These are phyloP conservation scores for Phytophthora gonapodyides DNA, from an alignment of 352 stramenopile genomes.

Conservation along the genomic window DNA sequence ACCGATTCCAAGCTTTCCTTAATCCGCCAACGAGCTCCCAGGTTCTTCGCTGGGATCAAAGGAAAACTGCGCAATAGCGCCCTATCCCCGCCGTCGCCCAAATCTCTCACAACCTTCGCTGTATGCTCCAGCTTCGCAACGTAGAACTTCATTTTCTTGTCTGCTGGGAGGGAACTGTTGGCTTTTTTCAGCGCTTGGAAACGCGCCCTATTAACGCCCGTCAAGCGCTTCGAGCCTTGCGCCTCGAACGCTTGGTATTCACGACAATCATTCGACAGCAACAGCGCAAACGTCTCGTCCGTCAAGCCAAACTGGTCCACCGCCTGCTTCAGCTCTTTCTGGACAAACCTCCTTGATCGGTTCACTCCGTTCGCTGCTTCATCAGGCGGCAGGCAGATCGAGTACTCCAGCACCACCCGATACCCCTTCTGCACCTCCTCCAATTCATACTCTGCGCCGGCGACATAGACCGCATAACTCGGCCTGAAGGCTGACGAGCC, in stretches of 20 bases:
- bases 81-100: background rate
- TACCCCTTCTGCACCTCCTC: constrained; percentile 16
- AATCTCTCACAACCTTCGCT: constrained; percentile 4
- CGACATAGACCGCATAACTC: constrained; percentile 11
- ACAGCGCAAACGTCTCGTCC: constrained; percentile 13
- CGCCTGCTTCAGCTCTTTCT: constrained; percentile 4
- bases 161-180: constrained; percentile 1
- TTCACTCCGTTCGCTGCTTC: background rate
- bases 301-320: constrained; percentile 1
- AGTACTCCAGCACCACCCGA: constrained; percentile 9
- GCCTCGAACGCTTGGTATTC: background rate
- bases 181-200: constrained; percentile 17
- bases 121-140: constrained; percentile 7
- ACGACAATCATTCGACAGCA: background rate
- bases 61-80: constrained; percentile 1
- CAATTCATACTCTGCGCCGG: constrained; percentile 8
- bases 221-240: background rate
- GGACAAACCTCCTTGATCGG: constrained; percentile 3
- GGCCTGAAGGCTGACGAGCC: background rate
- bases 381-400: constrained; percentile 4
- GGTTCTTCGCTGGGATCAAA: background rate
- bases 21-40: background rate
- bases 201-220: background rate
- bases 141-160: constrained; percentile 16
- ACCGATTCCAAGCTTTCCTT: background rate